Evolutionary conservation across 2,329 filamentous ascomycete species (phyloP).

Genomic region (Herpotrichia juniperi): DNA sequence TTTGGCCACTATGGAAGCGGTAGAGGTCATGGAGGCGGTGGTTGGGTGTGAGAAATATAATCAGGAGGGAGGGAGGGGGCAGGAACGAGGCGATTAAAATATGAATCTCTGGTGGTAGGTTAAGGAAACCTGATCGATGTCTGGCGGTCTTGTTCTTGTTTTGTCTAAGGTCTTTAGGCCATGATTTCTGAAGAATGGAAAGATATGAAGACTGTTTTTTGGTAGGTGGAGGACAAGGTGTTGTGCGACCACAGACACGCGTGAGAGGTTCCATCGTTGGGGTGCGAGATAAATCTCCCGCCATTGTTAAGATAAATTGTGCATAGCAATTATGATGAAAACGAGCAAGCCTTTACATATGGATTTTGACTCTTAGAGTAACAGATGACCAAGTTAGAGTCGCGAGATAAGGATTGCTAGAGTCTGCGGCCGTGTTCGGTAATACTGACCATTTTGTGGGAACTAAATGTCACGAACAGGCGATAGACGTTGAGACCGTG

Average conservation of each 20-base stretch:
- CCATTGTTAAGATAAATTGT: too few relatives aligned
- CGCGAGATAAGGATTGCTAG: too few relatives aligned
- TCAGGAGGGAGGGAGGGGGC: background rate
- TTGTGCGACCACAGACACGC: background rate
- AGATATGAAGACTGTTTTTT: too few relatives aligned
- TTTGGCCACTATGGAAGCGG: background rate
- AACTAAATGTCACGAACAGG: too few relatives aligned
- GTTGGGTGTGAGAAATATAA: background rate
- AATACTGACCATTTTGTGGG: too few relatives aligned
- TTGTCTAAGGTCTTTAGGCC: background rate
- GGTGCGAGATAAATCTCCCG: too few relatives aligned
- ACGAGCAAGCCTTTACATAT: too few relatives aligned
- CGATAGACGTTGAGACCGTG: too few relatives aligned
- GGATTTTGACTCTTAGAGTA: too few relatives aligned
- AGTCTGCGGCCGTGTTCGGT: too few relatives aligned
- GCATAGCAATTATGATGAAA: too few relatives aligned
- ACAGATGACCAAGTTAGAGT: too few relatives aligned
- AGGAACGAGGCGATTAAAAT: background rate
- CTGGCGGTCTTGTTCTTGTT: background rate
- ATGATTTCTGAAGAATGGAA: background rate
- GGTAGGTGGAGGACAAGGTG: background rate
- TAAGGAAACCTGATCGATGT: background rate
- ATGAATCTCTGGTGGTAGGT: constrained; percentile 1
- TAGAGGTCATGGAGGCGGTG: background rate
- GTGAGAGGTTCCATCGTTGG: background rate